phyloP scores from a whole-genome alignment of 2,329 filamentous ascomycete genomes.

The Cryphonectria radicalis region DNA sequence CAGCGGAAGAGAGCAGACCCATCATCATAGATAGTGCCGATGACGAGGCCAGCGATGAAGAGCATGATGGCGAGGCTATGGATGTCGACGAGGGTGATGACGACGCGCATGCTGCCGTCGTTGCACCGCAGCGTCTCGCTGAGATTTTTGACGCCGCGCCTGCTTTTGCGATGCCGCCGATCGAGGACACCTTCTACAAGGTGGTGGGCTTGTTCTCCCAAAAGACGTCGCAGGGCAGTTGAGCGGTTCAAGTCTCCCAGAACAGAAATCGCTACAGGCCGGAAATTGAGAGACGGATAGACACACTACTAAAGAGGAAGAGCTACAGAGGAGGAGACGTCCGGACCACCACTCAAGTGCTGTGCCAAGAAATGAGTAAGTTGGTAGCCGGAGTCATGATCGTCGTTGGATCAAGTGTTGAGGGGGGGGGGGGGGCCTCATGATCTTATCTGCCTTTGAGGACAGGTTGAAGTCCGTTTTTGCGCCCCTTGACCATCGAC shows the following conservation, averaged over 20 bases:
- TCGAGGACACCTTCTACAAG: conserved; percentile 77
- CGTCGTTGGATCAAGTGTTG: background rate
- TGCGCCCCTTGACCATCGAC: background rate
- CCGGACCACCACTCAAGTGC: background rate
- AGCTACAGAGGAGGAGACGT: too few relatives aligned
- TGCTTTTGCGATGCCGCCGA: conserved; percentile 70
- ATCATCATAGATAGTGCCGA: conserved; percentile 39
- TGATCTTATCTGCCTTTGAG: background rate
- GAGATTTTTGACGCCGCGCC: conserved; percentile 72
- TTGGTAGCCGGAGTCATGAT: too few relatives aligned
- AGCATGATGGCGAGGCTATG: conserved; percentile 38
- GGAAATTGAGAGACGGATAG: background rate
- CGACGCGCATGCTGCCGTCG: conserved; percentile 60
- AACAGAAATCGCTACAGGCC: background rate
- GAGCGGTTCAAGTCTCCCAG: background rate
- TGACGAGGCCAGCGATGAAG: conserved; percentile 34
- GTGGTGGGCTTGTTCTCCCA: conserved; percentile 66
- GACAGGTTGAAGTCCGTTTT: background rate
- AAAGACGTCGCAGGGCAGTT: conserved; percentile 12
- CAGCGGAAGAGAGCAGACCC: conserved; percentile 32
- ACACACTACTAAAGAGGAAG: background rate
- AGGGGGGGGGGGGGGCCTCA: background rate
- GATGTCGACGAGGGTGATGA: conserved; percentile 40
- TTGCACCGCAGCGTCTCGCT: conserved; percentile 69
- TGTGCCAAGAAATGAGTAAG: background rate